Percentiles rank a stretch among this genome's conserved stretches.
phyloP scores from a whole-genome alignment of 768 basidiomycete species.

The Lactifluus subvellereus region DNA sequence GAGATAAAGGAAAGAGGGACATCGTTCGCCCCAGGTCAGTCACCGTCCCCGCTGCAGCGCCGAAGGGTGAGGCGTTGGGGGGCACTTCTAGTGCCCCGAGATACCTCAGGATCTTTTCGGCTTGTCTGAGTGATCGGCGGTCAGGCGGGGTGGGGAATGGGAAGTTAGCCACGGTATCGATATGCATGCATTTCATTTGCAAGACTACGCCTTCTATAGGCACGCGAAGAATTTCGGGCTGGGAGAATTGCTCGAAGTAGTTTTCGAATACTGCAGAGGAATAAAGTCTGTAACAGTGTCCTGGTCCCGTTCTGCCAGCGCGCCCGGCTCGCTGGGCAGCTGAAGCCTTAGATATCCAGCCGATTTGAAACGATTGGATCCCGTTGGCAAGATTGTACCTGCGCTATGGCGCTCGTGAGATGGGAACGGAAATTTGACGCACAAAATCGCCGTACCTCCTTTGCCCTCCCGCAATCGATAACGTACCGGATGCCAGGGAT shows the following conservation, averaged over 20 bases:
- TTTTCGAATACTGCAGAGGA: slow-evolving; percentile 93
- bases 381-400: slow-evolving; percentile 75
- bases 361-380: slow-evolving; percentile 87
- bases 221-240: slow-evolving; percentile 90
- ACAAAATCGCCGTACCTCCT: slow-evolving; percentile 56
- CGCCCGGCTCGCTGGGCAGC: slow-evolving; percentile 79
- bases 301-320: slow-evolving; percentile 95
- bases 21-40: slow-evolving; percentile 89
- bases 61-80: slow-evolving; percentile 12
- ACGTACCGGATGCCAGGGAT: slow-evolving; percentile 98
- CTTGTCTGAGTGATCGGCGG: slow-evolving; percentile 61
- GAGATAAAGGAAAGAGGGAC: slow-evolving; percentile 90
- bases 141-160: slow-evolving; percentile 98
- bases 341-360: slow-evolving; percentile 51
- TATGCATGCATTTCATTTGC: slow-evolving; percentile 99
- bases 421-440: not conserved
- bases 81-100: slow-evolving; percentile 70
- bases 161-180: slow-evolving; percentile 93
- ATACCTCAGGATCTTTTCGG: slow-evolving; percentile 73
- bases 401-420: slow-evolving; percentile 43
- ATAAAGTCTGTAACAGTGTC: slow-evolving; percentile 96
- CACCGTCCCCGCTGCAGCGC: slow-evolving; percentile 51
- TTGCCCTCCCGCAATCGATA: slow-evolving; percentile 92
- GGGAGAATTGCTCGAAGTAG: slow-evolving; percentile 80
- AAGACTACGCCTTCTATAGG: slow-evolving; percentile 96